These are phyloP conservation scores for Leccinum fibrillosum DNA, from an alignment of 768 basidiomycete species.

Conservation along the genomic window DNA sequence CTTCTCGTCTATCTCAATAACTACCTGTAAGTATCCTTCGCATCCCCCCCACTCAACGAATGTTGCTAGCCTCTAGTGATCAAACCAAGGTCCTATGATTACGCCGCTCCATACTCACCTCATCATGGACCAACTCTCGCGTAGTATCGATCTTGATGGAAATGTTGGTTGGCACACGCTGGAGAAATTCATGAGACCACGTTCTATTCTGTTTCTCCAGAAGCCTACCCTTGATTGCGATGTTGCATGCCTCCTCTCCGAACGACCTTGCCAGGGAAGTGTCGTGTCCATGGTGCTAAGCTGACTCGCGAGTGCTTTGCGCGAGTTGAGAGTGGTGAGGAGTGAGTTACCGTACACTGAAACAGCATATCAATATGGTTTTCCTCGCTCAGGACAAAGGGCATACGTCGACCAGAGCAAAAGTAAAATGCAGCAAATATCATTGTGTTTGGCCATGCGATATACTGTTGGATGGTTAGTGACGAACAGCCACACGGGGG, in stretches of 20 bases:
- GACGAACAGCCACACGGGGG: not conserved
- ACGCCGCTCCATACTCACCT: not conserved
- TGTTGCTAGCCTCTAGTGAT: not conserved
- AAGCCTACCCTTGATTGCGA: not conserved
- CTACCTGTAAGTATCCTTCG: not conserved
- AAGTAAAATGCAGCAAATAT: constrained; percentile 61
- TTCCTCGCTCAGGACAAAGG: not conserved
- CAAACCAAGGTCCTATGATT: not conserved
- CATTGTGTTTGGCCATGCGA: constrained; percentile 45
- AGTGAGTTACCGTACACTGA: constrained; percentile 55
- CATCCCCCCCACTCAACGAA: not conserved
- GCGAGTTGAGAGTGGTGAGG: constrained; percentile 57
- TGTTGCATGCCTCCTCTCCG: not conserved
- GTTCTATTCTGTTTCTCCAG: not conserved
- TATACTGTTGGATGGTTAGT: constrained; percentile 36
- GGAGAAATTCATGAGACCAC: not conserved
- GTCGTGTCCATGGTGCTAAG: constrained; percentile 8
- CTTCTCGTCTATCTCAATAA: not conserved
- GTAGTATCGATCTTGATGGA: not conserved
- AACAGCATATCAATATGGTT: not conserved
- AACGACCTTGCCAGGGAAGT: constrained; percentile 13
- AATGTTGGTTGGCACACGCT: not conserved
- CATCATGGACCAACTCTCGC: not conserved
- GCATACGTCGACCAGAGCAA: constrained; percentile 55
- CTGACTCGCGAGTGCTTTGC: constrained; percentile 41